Evolutionary conservation across 371 early-diverging fungal species (phyloP), one percentile per base, ranked within the genome.

Genomic region (Syncephalastrum monosporum): DNA sequence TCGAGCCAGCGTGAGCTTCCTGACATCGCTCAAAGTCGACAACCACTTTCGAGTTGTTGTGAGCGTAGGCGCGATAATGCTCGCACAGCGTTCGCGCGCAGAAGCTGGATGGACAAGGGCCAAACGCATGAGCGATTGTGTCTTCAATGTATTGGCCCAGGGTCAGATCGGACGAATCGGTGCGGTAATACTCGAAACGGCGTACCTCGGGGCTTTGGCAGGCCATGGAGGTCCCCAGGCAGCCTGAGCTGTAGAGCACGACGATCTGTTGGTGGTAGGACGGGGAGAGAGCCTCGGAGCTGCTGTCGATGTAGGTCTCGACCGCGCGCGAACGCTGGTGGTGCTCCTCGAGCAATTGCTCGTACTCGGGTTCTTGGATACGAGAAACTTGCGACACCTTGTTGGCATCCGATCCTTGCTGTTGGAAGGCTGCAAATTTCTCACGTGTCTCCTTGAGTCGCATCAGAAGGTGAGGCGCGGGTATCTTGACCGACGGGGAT

Each of bases 131-230:
- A 56, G 80, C 83, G 67, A 88, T 87, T n/a, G 91, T 78, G 44
- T 88, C 87, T 59, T 93, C 88, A 23, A 97, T 73, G 59, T 91
- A 96, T 65, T 90, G 90, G 1, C 94, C 96, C 1, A 97, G 73
- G 0, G 94, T 90, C 54, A 89, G 75, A 66, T 97, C 98, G 5
- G 85, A 81, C 14, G 80, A 78, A n/a, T 68, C 54, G 1, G 33
- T 33, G 13, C 76, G 68, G 61, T 96, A 95, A 54, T 91, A 97
- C 42, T 91, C 86, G 45, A 95, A 88, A 23, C 82, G 54, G 24
- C 88, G 88, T 23, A 86, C 70, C 38, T 85, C 83, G 0, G 95
- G 92, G 1, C 83, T 81, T 25, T 82, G 80, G 44, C 96, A 96
- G 1, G 90, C 87, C 4, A 83, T 68, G 13, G 81, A 73, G 4